Evolutionary conservation across 441 rosid species (phyloP), one percentile per base, ranked within the genome.

Genomic region (Iberis amara): DNA sequence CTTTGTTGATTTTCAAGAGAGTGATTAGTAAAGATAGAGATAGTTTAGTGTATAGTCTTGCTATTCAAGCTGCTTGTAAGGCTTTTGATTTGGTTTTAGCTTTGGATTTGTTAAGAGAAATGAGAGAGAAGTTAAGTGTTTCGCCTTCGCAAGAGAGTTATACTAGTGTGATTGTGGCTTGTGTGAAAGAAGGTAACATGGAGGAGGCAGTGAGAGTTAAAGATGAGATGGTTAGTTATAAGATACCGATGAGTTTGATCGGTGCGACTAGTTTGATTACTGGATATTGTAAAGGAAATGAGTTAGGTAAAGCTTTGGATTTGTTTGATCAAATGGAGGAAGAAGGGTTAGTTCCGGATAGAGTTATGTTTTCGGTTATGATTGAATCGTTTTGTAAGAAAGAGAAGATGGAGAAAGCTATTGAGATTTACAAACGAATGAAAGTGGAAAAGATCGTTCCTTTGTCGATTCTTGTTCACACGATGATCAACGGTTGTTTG

Each of bases 141-240:
- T 75, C 76, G 0, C 47, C 36, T 15, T 70, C 77, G 0, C 69
- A 71, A 36, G 69, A 54, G 45, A 75, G 73, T 0, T 83, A 66
- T 69, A 68, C 73, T 1, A 65, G 56, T n/a, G 77, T 81, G 43
- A 76, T 83, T 36, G 68, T 59, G 57, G 83, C 87, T 49, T 83
- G 64, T 30, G 74, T 74, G 40, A 88, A 72, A 70, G 75, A 67
- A 53, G 82, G 87, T 52, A 73, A 76, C 24, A 32, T 77, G 74
- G 68, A 30, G 10, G 81, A 75, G 63, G 94, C 89, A 5, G 57
- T 81, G 40, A 78, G 48, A 69, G 59, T 85, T 55, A 81, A 69
- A 72, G 87, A 78, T 58, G 92, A 83, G 74, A 83, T 88, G 92
- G 51, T 76, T 57, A 76, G 68, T n/a, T 68, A 69, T 54, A 87